Evolutionary conservation across 345 rosid genomes (phyloP), one percentile per base, ranked within the genome.

Genomic region (Crucihimalaya himalaica): DNA sequence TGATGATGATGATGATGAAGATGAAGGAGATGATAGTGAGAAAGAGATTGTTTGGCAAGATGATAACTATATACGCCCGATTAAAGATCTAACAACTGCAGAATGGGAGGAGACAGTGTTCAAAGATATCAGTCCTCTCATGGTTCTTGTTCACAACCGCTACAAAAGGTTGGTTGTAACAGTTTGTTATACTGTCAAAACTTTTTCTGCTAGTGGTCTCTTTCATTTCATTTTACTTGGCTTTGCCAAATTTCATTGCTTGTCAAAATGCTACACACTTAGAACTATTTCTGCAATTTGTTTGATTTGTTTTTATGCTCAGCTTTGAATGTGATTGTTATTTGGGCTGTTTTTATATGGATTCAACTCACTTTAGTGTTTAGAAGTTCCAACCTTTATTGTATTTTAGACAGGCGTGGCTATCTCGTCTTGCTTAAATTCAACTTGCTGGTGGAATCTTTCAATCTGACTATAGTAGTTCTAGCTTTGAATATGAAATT

Each of bases 21-120:
- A 82, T 66, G 85, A 83, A 9, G 80, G 81, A 42, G 72, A 84
- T 73, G 94, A 88, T 39, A 71, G 72, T 62, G 93, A 91, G 65
- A 80, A 89, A 66, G 97, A 94, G 81, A 81, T 89, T 62, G 95
- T 86, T 42, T 94, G 98, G 98, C 86, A 86, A 73, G 98, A 94
- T 74, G 98, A 94, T 82, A 79, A 91, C 57, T 91, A 88, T 62
- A 94, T 94, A 61, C 88, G 94, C 48, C 95, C 97, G 1, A 87
- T 94, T 62, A 94, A 94, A 84, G 88, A 91, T 72, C 85, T 94
- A 37, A 89, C 80, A n/a, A 39, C 83, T 66, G 80, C 82, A 2
- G 89, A 91, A 67, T 94, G 98, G 98, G 96, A 94, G 70, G 97
- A 89, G 78, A 68, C 90, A 0, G 91, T 88, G 28, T 89, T 88